Evolutionary conservation across 2,329 filamentous ascomycete species (phyloP), one percentile per base, ranked within the genome.

Genomic region (Aspergillus jensenii): DNA sequence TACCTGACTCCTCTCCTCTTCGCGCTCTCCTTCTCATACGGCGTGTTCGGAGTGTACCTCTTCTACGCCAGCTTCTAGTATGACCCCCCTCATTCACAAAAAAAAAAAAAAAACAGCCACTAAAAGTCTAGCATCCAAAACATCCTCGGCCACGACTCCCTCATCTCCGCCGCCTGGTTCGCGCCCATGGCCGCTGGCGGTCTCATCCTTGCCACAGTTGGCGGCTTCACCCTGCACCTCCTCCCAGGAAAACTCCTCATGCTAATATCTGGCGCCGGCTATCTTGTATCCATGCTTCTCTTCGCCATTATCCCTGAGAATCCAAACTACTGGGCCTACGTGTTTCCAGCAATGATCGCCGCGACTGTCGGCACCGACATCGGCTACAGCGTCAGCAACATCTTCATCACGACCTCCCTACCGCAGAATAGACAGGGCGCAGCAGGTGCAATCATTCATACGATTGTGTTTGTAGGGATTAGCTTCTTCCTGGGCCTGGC

Each of bases 21-120:
- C 2, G 54, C 57, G 4, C 37, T 59, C 7, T 41, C 50, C 3
- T 59, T 59, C 17, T 41, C 48, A 5, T 59, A 56, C 17, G 57
- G 57, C 9, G 48, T 59, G 1, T 59, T 59, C 17, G 57, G 57
- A 15, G 52, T 59, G 4, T 59, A 59, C 4, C 31, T 59, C 1
- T 59, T 59, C 27, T 59, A 59, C 15, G 57, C 53, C 12, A 59
- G 48, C 15, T 59, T 59, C 27, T 59, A 59, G 57, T 59, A 49
- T 8, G 50, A 2, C 6, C 44, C 19, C 17, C 0, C 7, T 17
- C 19, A 1, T 39, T 11, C 2, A 39, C 2, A 3, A n/a, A 21
- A n/a, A n/a, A n/a, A n/a, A n/a, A n/a, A n/a, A n/a, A n/a, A n/a
- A 19, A 3, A 33, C n/a, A 9, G 8, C 23, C 15, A 8, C 45